These are phyloP conservation scores for Aeschynomene evenia DNA, from an alignment of 306 rosid species.

Conservation along the genomic window DNA sequence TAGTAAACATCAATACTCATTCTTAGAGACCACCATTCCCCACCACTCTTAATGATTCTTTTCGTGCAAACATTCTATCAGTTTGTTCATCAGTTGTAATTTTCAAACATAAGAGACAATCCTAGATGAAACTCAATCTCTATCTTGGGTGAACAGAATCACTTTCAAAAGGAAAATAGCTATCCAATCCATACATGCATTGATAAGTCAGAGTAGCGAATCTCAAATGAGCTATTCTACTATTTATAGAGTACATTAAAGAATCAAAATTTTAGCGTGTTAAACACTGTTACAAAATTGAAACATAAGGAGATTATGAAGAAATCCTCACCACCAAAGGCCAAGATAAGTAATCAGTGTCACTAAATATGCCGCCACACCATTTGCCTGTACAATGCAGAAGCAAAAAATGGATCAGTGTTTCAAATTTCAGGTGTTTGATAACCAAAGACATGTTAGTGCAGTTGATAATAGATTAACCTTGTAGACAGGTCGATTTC, in stretches of 20 bases:
- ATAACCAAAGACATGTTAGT: not conserved
- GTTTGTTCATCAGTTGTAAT: too few species aligned
- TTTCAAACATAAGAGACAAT: not conserved
- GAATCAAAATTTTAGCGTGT: not conserved
- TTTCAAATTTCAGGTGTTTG: not conserved
- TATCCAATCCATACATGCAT: not conserved
- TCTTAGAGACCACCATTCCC: not conserved
- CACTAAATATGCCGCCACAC: slow-evolving; percentile 68
- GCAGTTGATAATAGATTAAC: slow-evolving; percentile 30
- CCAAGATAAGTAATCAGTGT: slow-evolving; percentile 68
- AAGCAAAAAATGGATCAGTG: not conserved
- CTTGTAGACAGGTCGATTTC: slow-evolving; percentile 88
- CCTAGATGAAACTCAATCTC: not conserved
- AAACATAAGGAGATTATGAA: not conserved
- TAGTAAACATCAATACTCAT: not conserved
- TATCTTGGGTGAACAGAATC: not conserved
- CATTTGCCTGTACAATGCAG: slow-evolving; percentile 68
- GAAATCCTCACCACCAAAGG: slow-evolving; percentile 74
- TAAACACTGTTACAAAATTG: not conserved
- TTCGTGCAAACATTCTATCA: too few species aligned
- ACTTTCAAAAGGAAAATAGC: not conserved
- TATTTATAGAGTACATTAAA: not conserved
- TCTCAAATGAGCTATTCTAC: not conserved
- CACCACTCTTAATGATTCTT: not conserved
- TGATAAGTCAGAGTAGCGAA: not conserved